Conservation (phyloP, 2,329 filamentous ascomycete species). For the Cryphonectria radicalis region DNA sequence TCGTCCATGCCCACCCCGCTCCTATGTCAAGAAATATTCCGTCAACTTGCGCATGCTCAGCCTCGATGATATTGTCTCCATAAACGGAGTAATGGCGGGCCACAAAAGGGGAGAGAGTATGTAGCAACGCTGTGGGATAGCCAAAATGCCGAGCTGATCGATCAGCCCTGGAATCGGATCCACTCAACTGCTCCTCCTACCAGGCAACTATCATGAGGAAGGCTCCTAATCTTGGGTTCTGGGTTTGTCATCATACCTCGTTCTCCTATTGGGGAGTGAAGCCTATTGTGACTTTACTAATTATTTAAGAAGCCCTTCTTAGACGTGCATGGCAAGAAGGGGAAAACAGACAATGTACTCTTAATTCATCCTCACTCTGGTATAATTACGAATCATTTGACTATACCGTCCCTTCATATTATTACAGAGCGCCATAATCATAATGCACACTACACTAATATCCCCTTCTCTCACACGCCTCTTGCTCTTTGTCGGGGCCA, state of each 20-base stretch:
- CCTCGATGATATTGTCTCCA: neutral
- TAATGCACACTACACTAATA: neutral
- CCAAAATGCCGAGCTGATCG: neutral
- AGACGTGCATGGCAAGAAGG: neutral
- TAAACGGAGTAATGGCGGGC: neutral
- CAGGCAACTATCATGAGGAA: neutral
- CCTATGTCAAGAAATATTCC: no score
- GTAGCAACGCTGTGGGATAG: neutral
- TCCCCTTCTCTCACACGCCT: neutral
- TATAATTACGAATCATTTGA: neutral
- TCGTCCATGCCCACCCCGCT: no score
- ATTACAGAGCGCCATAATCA: neutral
- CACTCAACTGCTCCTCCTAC: neutral
- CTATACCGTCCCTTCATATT: neutral
- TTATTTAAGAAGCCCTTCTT: neutral
- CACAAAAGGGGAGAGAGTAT: neutral
- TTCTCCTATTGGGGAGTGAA: neutral
- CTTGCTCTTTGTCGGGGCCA: slow-evolving; percentile 2
- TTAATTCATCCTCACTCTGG: neutral
- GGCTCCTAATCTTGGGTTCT: neutral
- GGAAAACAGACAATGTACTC: neutral
- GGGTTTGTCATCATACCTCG: neutral
- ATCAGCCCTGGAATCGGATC: neutral
- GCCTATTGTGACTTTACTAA: neutral
- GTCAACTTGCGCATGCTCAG: neutral